Base-by-base conservation (phyloP, 257 asterid genomes). In the Solanum boliviense region DNA sequence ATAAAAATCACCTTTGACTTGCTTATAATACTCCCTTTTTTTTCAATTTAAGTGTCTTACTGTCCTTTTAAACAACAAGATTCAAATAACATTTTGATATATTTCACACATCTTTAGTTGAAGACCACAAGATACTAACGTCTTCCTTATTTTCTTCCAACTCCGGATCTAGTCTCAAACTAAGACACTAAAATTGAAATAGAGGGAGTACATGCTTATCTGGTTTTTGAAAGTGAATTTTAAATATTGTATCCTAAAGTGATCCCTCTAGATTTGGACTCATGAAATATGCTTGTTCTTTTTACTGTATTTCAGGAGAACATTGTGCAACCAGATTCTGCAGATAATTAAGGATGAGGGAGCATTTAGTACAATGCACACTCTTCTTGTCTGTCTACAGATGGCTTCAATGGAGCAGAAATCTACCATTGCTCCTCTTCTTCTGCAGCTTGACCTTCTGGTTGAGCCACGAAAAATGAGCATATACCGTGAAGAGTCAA, bases 351-450 rank as follows among this genome's bases (percentile, higher is more conserved):
- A 92, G 91, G 97, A 94, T 46, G 98, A 95, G 92, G 98, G 97
- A 91, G 91, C 96, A 67, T 94, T 92, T 86, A 94, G 95, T 90
- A 95, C 95, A 4, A 92, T 93, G 96, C 98, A 95, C 90, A 91
- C 94, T 16, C 93, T 95, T 90, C 88, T 95, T 87, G 96, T 94
- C 88, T 92, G 93, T 89, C 91, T 95, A 29, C 98, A 94, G 87
- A 95, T 94, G 98, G 92, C 95, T 35, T 93, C 98, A 34, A 92
- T 92, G 98, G 97, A 93, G 89, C 98, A 93, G 90, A 94, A 94
- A 87, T 95, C 97, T 56, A 91, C 92, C 88, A 89, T 92, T 73
- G 98, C 98, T n/a, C 87, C 94, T 58, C 95, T 95, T 83, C 97
- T 95, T 87, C 92, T 95, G 84, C 98, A 94, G 91, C 94, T 95